Percentiles rank a stretch among this genome's conserved stretches.
phyloP scores from a whole-genome alignment of 176 grass and related monocot species.

The Bonia amplexicaulis region DNA sequence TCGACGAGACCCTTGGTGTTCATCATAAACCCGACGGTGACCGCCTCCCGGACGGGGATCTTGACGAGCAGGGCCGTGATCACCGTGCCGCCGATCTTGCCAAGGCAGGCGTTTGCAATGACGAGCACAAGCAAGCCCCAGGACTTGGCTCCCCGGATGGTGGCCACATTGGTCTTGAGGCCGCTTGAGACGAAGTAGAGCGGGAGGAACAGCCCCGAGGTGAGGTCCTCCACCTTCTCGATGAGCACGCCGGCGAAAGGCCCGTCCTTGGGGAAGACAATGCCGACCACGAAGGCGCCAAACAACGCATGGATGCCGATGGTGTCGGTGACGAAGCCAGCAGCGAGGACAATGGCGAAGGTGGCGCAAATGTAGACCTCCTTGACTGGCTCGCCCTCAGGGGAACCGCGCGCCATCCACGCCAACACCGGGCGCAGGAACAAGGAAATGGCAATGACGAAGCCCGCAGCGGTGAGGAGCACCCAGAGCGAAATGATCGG shows the following conservation, averaged over 20 bases:
- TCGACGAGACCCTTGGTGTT: constrained; percentile 84
- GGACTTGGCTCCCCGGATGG: constrained; percentile 57
- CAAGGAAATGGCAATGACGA: constrained; percentile 19
- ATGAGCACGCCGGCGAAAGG: constrained; percentile 56
- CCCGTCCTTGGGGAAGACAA: constrained; percentile 64
- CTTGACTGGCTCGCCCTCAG: constrained; percentile 46
- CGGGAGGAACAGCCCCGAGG: constrained; percentile 69
- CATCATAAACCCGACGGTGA: constrained; percentile 59
- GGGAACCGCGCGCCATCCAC: constrained; percentile 50
- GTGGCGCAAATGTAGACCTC: constrained; percentile 63
- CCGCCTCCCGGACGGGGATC: constrained; percentile 45
- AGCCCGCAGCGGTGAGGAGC: constrained; percentile 43
- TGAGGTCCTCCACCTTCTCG: constrained; percentile 72
- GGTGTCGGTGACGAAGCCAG: constrained; percentile 52
- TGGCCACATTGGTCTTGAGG: constrained; percentile 72
- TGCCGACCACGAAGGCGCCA: constrained; percentile 60
- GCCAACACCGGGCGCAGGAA: constrained; percentile 33
- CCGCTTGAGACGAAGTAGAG: constrained; percentile 83
- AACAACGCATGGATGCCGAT: constrained; percentile 78
- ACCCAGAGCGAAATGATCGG: constrained; percentile 62
- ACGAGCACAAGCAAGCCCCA: constrained; percentile 69
- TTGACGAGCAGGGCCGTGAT: constrained; percentile 21
- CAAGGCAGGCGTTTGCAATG: constrained; percentile 56
- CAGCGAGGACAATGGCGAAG: constrained; percentile 52
- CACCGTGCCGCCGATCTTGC: constrained; percentile 70